Evolutionary conservation across 176 grass and related monocot species (phyloP).

Genomic region (Aegilops umbellulata): DNA sequence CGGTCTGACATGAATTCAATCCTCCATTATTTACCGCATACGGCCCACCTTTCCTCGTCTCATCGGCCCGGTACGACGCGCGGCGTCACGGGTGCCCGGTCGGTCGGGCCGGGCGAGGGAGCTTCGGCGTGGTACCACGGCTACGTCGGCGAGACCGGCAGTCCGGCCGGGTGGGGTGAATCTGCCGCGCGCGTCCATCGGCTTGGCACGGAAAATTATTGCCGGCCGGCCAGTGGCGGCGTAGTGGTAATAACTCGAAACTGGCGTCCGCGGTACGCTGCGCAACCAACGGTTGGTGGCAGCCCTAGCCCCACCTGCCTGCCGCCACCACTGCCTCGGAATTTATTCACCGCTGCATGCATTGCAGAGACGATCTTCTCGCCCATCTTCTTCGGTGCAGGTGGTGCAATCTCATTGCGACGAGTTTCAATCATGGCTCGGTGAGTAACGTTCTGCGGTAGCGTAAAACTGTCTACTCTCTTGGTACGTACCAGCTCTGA

Average conservation of each 20-base stretch:
- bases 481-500: not conserved
- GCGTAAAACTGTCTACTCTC: not conserved
- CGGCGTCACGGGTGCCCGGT: not conserved
- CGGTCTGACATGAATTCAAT: not conserved
- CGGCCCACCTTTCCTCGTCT: not conserved
- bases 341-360: slow-evolving; percentile 23
- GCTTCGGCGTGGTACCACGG: not conserved
- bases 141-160: not conserved
- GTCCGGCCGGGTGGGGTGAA: not conserved
- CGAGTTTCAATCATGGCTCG: too few relatives aligned
- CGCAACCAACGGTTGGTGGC: slow-evolving; percentile 16
- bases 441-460: not conserved
- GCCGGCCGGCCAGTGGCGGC: not conserved
- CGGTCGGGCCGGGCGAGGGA: not conserved
- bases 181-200: not conserved
- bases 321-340: not conserved
- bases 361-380: not conserved
- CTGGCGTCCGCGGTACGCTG: not conserved
- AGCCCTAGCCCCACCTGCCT: not conserved
- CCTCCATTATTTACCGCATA: not conserved
- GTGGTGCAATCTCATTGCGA: too few relatives aligned
- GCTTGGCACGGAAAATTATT: slow-evolving; percentile 3
- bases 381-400: not conserved
- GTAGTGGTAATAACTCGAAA: not conserved
- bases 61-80: not conserved